Percentiles rank a stretch among this genome's conserved stretches.
Evolutionary conservation across 352 stramenopile genomes (phyloP).

Genomic region (Globisporangium apiculatum): DNA sequence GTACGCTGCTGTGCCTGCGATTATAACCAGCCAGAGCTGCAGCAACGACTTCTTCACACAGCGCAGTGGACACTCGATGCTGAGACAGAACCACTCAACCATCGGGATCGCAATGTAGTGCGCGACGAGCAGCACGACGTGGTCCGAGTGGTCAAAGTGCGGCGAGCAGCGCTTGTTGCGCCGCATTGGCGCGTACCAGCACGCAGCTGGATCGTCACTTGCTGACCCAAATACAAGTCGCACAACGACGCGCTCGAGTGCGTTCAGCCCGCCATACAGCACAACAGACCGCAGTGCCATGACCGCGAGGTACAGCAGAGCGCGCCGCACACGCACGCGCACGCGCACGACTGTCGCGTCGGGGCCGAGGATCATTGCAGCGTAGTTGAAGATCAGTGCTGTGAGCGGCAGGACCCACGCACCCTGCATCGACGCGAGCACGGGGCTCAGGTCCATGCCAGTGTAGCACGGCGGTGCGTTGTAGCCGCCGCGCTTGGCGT

Average conservation of each 20-base stretch:
- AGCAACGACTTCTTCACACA: conserved; percentile 48
- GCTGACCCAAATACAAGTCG: conserved; percentile 27
- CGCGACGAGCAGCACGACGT: conserved; percentile 64
- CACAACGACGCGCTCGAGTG: conserved; percentile 37
- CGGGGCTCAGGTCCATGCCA: conserved; percentile 51
- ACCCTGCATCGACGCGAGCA: conserved; percentile 41
- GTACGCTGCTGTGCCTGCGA: conserved; percentile 32
- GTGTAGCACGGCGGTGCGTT: conserved; percentile 52
- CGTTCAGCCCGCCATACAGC: conserved; percentile 55
- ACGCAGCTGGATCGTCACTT: conserved; percentile 13
- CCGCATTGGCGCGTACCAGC: conserved; percentile 59
- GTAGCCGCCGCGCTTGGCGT: conserved; percentile 16
- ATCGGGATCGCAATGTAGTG: conserved; percentile 66
- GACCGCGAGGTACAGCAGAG: conserved; percentile 43
- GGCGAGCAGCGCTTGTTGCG: conserved; percentile 38
- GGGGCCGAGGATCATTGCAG: conserved; percentile 48
- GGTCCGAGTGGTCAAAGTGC: conserved; percentile 74
- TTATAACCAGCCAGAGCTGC: conserved; percentile 33
- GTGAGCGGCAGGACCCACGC: conserved; percentile 60
- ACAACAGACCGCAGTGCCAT: conserved; percentile 62
- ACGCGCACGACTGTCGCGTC: conserved; percentile 41
- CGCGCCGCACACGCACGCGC: conserved; percentile 46
- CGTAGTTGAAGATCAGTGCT: conserved; percentile 62
- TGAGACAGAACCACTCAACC: conserved; percentile 73
- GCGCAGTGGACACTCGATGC: conserved; percentile 27